Base-by-base conservation (phyloP, 192 early-diverging fungal species). In the Pecoramyces ruminantium region DNA sequence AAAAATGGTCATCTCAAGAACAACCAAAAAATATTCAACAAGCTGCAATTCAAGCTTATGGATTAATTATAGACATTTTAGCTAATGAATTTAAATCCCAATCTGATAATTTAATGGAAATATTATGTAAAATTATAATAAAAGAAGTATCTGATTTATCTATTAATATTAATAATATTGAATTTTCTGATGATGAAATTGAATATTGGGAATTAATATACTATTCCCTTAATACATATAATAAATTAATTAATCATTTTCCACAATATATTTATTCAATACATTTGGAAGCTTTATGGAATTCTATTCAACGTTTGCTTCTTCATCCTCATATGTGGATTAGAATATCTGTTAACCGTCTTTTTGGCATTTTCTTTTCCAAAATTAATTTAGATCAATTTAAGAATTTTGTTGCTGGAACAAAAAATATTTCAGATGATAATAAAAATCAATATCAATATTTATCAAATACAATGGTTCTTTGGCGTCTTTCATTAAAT, bases 301-400 rank as follows among this genome's bases (percentile, higher is more conserved):
- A 81, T 28, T 80, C 88, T 78, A 85, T 93, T 4, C 85, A 87
- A n/a, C 82, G 86, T 21, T 89, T 94, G 40, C 83, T 97, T 78
- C 79, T 93, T 38, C 93, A 97, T 83, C 97, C 97, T 28, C 97
- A 98, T 79, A 84, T 90, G 1, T 99, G 96, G 97, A 90, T 98
- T 29, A 91, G 95, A 28, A 80, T 92, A 29, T 85, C 94, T 13
- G 84, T 92, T 0, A 87, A 90, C 25, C 86, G 93, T 81, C 81
- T 96, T 18, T 86, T 95, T 79, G 97, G 96, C 14, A 82, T 89
- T 12, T 92, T 94, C 30, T 95, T 97, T 84, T 84, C 92, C 12
- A 87, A 85, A 28, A 87, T 94, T 4, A 88, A 96, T 79, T 86
- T 91, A 0, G 87, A 87, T 78, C 17, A 67, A 67, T 67, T n/a